These are phyloP conservation scores for Salix udensis DNA, from an alignment of 345 rosid genomes.

Conservation along the genomic window DNA sequence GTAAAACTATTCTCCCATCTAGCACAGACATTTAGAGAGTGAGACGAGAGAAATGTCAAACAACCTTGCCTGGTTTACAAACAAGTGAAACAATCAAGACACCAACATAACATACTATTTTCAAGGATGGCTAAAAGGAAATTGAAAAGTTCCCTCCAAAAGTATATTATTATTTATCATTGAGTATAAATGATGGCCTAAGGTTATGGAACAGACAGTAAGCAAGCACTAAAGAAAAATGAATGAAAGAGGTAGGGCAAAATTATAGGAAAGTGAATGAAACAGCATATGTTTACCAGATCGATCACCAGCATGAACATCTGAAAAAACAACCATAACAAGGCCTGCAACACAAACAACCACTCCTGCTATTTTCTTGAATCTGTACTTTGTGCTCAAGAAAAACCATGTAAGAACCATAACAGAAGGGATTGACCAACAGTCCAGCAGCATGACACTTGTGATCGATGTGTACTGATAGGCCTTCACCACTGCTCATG, in stretches of 20 bases:
- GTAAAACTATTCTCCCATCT: not conserved
- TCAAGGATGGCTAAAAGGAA: not conserved
- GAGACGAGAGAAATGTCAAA: not conserved
- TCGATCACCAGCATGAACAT: constrained; percentile 74
- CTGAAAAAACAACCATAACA: constrained; percentile 79
- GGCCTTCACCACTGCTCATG: constrained; percentile 79
- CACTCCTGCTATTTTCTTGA: constrained; percentile 74
- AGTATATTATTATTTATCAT: not conserved
- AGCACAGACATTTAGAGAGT: not conserved
- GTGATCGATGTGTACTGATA: constrained; percentile 83
- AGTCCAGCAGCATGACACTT: constrained; percentile 88
- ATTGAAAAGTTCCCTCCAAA: not conserved
- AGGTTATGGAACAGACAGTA: not conserved
- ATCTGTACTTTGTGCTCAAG: constrained; percentile 71
- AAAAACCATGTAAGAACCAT: constrained; percentile 79
- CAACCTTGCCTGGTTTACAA: not conserved
- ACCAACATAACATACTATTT: not conserved
- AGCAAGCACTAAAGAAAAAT: not conserved
- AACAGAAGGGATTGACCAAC: constrained; percentile 90
- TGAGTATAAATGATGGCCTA: not conserved
- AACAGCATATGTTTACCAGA: constrained; percentile 42
- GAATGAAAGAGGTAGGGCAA: not conserved
- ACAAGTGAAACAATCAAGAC: not conserved
- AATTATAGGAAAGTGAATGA: not conserved
- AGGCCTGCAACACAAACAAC: constrained; percentile 74